Base-by-base conservation (phyloP, 257 asterid species). In the Salvia rosmarinus region DNA sequence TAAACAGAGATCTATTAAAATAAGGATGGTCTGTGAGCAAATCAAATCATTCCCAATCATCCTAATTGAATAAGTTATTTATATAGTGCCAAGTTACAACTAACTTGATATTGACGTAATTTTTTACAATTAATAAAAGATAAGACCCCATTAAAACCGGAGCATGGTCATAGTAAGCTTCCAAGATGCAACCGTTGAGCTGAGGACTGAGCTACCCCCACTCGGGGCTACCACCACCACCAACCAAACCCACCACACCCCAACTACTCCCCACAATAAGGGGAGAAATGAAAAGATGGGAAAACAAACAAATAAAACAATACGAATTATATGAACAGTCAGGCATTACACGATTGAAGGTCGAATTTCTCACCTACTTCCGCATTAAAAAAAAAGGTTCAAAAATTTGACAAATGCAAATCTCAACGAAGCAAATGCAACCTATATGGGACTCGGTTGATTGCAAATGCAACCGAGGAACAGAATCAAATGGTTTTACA, bases 121-220 rank as follows among this genome's bases (percentile, higher is more conserved):
- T 4, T 21, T 21, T 14, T 43, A 64, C 70, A 64, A 20, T 28
- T 12, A 4, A 70, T 58, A 16, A 63, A 76, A 32, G 14, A 44
- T 7, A 28, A 49, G 12, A 39, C 5, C 37, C 70, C 67, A 64
- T 19, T 5, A 64, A 63, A 44, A 49, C 44, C 12, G 64, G 52
- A 32, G 42, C 23, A 32, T 43, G 39, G 6, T 57, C 46, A 7
- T 35, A 50, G 43, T 5, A 44, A 54, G 42, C 43, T 57, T 64
- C 52, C 6, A 70, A 77, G 77, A 70, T 30, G 80, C 10, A 61
- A 67, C 55, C 54, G 14, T 59, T 71, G 62, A 71, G 60, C 60
- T 54, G 60, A 10, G 60, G 7, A 34, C 40, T 60, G 46, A 73
- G 59, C 72, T 39, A 42, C 72, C 64, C 70, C 49, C 4, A 2